A percentile compares a stretch with the other conserved stretches of the same genome.
phyloP scores from a whole-genome alignment of 768 basidiomycete species.

The Termitomyces titanicus region DNA sequence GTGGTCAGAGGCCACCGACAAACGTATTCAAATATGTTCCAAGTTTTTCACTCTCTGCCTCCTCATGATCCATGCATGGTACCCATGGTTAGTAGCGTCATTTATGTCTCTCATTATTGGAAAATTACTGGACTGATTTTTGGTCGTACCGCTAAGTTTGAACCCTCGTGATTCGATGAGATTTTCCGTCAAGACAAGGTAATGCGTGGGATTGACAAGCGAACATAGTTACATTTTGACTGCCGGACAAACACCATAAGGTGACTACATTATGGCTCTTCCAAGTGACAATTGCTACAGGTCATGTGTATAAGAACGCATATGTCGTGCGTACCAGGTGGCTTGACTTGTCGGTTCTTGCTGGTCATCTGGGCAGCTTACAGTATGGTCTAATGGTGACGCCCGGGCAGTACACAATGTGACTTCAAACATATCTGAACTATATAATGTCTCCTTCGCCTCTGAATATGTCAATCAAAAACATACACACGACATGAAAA shows the following conservation, averaged over 20 bases:
- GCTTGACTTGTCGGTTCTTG: neutral
- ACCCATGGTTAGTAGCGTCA: neutral
- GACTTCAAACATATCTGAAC: neutral
- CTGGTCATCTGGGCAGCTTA: constrained; percentile 4
- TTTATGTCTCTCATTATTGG: neutral
- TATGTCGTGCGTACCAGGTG: neutral
- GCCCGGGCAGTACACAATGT: neutral
- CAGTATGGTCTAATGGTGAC: neutral
- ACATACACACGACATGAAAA: constrained; percentile 1
- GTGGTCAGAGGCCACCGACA: neutral
- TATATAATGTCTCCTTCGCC: neutral
- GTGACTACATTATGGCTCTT: neutral
- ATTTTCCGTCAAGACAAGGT: neutral
- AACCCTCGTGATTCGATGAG: neutral
- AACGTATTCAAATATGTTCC: neutral
- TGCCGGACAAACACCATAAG: neutral
- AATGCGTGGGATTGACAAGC: neutral
- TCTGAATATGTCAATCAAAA: neutral
- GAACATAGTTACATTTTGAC: neutral
- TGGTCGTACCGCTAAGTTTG: neutral
- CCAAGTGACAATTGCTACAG: neutral
- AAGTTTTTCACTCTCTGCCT: neutral
- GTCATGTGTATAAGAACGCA: neutral
- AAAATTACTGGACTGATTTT: neutral
- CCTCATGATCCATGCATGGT: neutral